These are phyloP conservation scores for Suillus lakei DNA, from an alignment of 768 basidiomycete species.

Conservation along the genomic window DNA sequence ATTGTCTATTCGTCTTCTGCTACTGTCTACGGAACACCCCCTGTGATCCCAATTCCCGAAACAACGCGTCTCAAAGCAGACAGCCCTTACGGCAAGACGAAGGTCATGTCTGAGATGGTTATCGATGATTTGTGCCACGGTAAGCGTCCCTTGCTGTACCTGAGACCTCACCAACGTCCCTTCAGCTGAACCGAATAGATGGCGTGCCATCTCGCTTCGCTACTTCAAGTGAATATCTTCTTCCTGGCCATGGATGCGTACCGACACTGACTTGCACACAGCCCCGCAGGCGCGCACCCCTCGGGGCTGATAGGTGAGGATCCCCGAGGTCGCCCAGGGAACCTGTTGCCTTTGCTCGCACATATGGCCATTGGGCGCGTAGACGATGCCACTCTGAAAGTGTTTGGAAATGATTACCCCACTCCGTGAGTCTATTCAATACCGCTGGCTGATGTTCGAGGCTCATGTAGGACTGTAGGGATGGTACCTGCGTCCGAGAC, in stretches of 20 bases:
- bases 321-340: conserved; percentile 93
- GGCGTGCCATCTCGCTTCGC: conserved; percentile 85
- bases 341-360: conserved; percentile 90
- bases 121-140: conserved; percentile 86
- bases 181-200: conserved; percentile 68
- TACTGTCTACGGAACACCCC: conserved; percentile 96
- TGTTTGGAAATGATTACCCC: conserved; percentile 98
- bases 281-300: conserved; percentile 97
- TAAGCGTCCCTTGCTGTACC: conserved; percentile 38
- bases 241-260: conserved; percentile 6
- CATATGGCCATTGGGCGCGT: conserved; percentile 94
- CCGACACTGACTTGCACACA: conserved; percentile 31
- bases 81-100: conserved; percentile 96
- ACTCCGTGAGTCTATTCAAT: conserved; percentile 65
- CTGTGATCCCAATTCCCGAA: conserved; percentile 92
- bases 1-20: conserved; percentile 98
- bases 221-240: conserved; percentile 90
- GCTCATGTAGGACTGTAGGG: conserved; percentile 46
- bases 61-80: conserved; percentile 85
- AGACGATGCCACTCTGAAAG: conserved; percentile 67
- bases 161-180: conserved; percentile 13
- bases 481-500: conserved; percentile 98
- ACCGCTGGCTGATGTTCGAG: conserved; percentile 5
- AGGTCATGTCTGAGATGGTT: conserved; percentile 91
- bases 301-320: conserved; percentile 96